A percentile compares a stretch with the other conserved stretches of the same genome.
phyloP scores from a whole-genome alignment of 345 rosid species.

The Viola odorata region DNA sequence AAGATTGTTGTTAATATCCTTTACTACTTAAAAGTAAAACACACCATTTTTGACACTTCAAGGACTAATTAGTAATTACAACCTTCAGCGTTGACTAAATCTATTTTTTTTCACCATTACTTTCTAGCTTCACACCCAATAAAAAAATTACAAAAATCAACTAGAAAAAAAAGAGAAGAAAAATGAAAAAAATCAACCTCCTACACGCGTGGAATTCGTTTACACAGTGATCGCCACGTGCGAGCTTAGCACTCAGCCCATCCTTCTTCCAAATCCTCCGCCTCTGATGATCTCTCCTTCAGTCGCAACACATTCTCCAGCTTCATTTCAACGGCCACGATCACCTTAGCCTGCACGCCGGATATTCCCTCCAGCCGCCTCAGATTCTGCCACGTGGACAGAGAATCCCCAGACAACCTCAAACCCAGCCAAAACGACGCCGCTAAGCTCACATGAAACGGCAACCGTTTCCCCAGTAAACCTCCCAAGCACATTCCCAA shows the following conservation, averaged over 20 bases:
- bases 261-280: slow-evolving; percentile 29
- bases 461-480: slow-evolving; percentile 15
- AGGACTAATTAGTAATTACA: no score
- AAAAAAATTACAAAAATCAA: no score
- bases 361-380: slow-evolving; percentile 28
- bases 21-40: no score
- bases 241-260: slow-evolving; percentile 33
- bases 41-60: no score
- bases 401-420: slow-evolving; percentile 11
- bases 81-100: no score
- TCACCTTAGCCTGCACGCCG: slow-evolving; percentile 40
- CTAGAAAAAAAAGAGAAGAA: no score
- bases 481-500: slow-evolving; percentile 21
- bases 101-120: no score
- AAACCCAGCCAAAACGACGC: slow-evolving; percentile 44
- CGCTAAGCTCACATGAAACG: slow-evolving; percentile 30
- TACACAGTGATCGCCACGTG: not conserved
- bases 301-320: slow-evolving; percentile 18
- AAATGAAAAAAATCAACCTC: not conserved
- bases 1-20: no score
- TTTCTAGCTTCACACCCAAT: no score
- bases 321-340: slow-evolving; percentile 28
- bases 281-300: not conserved
- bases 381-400: slow-evolving; percentile 28
- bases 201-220: not conserved